Conservation (phyloP, 805 yeast genomes). For the Candida silvatica region DNA sequence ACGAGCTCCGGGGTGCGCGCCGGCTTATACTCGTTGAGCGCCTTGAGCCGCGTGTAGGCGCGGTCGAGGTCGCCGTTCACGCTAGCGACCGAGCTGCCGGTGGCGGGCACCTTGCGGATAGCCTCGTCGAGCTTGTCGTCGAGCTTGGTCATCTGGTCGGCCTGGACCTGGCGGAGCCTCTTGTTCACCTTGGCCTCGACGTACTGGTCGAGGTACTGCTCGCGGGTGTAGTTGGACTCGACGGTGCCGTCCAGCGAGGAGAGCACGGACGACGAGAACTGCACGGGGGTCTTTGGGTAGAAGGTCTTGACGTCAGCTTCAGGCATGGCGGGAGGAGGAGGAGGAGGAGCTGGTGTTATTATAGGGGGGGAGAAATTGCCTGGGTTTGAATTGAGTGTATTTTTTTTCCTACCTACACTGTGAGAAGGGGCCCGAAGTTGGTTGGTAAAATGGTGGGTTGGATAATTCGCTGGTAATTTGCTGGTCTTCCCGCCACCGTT, state of each 20-base stretch:
- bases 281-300: conserved; percentile 59
- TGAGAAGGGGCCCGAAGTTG: too few relatives aligned
- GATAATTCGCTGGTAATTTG: too few relatives aligned
- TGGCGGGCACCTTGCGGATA: conserved; percentile 27
- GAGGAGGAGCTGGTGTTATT: not conserved
- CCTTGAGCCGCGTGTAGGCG: conserved; percentile 26
- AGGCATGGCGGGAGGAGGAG: not conserved
- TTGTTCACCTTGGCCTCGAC: conserved; percentile 57
- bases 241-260: conserved; percentile 47
- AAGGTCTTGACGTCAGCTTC: conserved; percentile 40
- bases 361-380: not conserved
- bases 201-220: conserved; percentile 58
- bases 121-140: conserved; percentile 39
- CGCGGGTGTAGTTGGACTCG: conserved; percentile 65
- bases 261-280: conserved; percentile 55
- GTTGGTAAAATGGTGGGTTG: too few relatives aligned
- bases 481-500: too few relatives aligned
- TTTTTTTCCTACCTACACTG: not conserved
- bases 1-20: conserved; percentile 31
- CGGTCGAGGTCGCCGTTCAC: conserved; percentile 25
- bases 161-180: conserved; percentile 46
- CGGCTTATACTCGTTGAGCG: conserved; percentile 22
- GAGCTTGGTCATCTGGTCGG: conserved; percentile 41
- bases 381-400: not conserved
- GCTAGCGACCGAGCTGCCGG: conserved; percentile 15